phyloP scores from a whole-genome alignment of 2,329 filamentous ascomycete genomes.

The Pseudogymnoascus sp. region DNA sequence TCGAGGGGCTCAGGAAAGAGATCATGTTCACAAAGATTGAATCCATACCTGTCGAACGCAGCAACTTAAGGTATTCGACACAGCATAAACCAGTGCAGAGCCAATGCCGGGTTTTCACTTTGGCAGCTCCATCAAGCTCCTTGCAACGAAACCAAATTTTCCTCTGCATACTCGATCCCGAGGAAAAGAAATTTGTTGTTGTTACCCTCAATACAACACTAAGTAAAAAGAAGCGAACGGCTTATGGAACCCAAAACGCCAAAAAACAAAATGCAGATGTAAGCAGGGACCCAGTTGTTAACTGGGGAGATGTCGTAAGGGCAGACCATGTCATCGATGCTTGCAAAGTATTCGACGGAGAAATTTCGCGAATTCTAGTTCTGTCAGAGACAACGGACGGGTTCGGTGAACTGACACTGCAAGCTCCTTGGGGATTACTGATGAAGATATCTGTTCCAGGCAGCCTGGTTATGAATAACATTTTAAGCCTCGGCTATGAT shows the following conservation, averaged over 20 bases:
- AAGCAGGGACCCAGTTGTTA: slow-evolving; percentile 18
- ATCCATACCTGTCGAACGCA: slow-evolving; percentile 55
- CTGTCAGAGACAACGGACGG: slow-evolving; percentile 59
- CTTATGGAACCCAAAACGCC: slow-evolving; percentile 11
- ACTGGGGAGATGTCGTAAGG: slow-evolving; percentile 29
- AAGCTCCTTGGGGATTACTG: slow-evolving; percentile 67
- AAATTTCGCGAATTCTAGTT: slow-evolving; percentile 61
- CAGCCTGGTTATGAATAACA: slow-evolving; percentile 51
- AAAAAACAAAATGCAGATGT: slow-evolving; percentile 18
- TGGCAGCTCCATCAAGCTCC: slow-evolving; percentile 52
- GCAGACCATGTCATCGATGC: slow-evolving; percentile 65
- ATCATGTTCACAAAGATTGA: slow-evolving; percentile 66
- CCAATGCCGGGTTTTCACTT: slow-evolving; percentile 60
- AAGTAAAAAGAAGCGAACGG: slow-evolving; percentile 13
- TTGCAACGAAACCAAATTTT: slow-evolving; percentile 49
- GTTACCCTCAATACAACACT: slow-evolving; percentile 51
- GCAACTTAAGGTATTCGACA: slow-evolving; percentile 53
- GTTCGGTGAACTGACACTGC: slow-evolving; percentile 59
- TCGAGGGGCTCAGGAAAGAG: slow-evolving; percentile 65
- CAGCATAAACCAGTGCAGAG: slow-evolving; percentile 45
- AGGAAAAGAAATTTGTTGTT: slow-evolving; percentile 61
- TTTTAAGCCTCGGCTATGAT: slow-evolving; percentile 50
- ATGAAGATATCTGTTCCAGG: slow-evolving; percentile 58
- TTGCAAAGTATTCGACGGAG: slow-evolving; percentile 61
- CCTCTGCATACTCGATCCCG: slow-evolving; percentile 62